Evolutionary conservation across 257 asterid genomes (phyloP), one percentile per base, ranked within the genome.

Genomic region (Leptodermis oblonga): DNA sequence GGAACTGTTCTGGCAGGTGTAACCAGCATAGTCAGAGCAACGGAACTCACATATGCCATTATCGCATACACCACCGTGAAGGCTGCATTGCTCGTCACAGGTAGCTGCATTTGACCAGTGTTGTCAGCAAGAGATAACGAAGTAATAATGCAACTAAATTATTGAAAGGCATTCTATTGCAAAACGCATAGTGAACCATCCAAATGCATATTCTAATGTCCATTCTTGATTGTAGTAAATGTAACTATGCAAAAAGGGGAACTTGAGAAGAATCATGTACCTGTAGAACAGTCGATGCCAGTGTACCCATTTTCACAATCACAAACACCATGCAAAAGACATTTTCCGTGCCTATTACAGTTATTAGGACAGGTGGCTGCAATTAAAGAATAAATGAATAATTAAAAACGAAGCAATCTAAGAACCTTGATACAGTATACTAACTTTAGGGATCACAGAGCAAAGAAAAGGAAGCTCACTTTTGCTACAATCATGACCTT

Each of bases 21-120:
- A 95, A 74, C 99, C 98, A 10, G 99, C 99, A 56, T 95, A 95
- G 60, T 95, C 99, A 0, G 99, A 92, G 82, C 99, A 95, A 1
- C 99, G 97, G 65, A 95, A 95, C 86, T 95, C 99, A 64, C 99
- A 95, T 7, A 85, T 86, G 36, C 99, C 98, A 25, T 95, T 85
- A 77, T 95, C 96, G 73, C 99, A 95, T 12, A 95, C 99, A 65
- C 99, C 99, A 53, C 99, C 99, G 10, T 95, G 99, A 42, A 92
- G 97, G 77, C 99, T 95, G 82, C 99, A 95, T 67, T 95, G 99
- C 63, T 95, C 98, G 41, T 95, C 97, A 34, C 99, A 95, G 34
- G 87, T 69, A 69, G 92, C 99, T 95, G 96, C 82, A 68, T 30
- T 73, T 25, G 61, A 51, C 66, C 73, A 71, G 74, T 18, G 31